Base-by-base conservation (phyloP, 164 flowering plant genomes). In the Magnolia kwangsiensis region DNA sequence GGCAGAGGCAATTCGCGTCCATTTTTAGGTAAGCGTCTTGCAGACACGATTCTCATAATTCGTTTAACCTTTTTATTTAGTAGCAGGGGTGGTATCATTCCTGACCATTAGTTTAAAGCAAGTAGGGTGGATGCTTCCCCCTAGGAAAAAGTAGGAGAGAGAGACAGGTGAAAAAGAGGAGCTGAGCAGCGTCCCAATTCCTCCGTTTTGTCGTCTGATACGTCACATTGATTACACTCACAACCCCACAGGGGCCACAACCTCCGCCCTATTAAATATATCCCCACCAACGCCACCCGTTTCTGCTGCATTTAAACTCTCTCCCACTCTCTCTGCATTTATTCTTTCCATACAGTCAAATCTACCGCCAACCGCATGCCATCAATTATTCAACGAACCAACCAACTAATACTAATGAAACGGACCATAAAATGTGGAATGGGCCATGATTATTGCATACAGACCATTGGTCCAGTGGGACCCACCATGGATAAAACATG, bases 241-340 rank as follows among this genome's bases (percentile, higher is more conserved):
- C 67, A 64, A 64, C 67, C 67, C 67, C 67, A 64, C n/a, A n/a
- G n/a, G n/a, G n/a, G n/a, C n/a, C n/a, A n/a, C 67, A 5, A n/a
- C 27, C 13, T 21, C 10, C 67, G 19, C 23, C 27, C 0, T 21
- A 64, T 21, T 64, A 11, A 64, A n/a, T 64, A 21, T n/a, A 21
- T 19, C 23, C 27, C 27, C 67, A 64, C 67, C 67, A 64, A 19
- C 67, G 27, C 67, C 13, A n/a, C 27, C 27, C 19, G 24, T 21
- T 64, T 64, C 19, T 64, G 29, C 67, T 11, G 67, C 24, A 64
- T 64, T 64, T 21, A 64, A 64, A n/a, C 67, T 21, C 67, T 8
- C 67, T 19, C 67, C 67, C 13, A 11, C 61, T 16, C 18, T 13
- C 61, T n/a, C 10, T 64, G 27, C 67, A 64, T 64, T 64, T 64